Evolutionary conservation across 2,329 filamentous ascomycete genomes (phyloP), one percentile per base, ranked within the genome.

Genomic region (Fusarium sambucinum): DNA sequence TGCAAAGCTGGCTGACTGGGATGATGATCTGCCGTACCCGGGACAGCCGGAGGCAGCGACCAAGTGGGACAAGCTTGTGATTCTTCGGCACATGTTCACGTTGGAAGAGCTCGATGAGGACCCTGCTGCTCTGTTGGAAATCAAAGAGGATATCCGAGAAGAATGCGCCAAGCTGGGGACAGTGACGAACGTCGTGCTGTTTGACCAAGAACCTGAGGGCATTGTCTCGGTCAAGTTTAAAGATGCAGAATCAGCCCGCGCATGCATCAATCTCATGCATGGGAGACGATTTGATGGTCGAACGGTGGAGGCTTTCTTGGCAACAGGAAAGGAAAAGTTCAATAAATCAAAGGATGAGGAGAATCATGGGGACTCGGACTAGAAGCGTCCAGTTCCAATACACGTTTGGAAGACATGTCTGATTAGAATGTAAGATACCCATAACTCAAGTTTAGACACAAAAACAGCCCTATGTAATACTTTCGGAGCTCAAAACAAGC

Each of bases 81-180:
- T 98, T 59, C 82, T 99, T 68, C 93, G 93, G 76, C 90, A 97
- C 80, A 97, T 97, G 91, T 99, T 99, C 80, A 96, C 93, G 2
- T 84, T 95, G 41, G 77, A 90, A 65, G 93, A 97, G 80, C 84
- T 98, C 27, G 90, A 94, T 71, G 92, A 96, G 75, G 94, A 98
- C 74, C 89, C 92, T 3, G 89, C 89, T 1, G 92, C 91, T 2
- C 86, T 96, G 62, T 83, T 96, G 37, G 95, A 98, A 67, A 97
- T 98, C 81, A 96, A 96, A 77, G 92, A 97, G 77, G 96, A 99
- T 76, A 92, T 98, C 57, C 88, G 92, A 45, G 93, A 97, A 51
- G 94, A 97, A 79, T 97, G 93, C 77, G 85, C 88, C 59, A 96
- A 96, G 80, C 83, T 96, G 16, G 96, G 96, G 5, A 85, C 90